Evolutionary conservation across 2,329 filamentous ascomycete species (phyloP).

Genomic region (Xylaria sp.): DNA sequence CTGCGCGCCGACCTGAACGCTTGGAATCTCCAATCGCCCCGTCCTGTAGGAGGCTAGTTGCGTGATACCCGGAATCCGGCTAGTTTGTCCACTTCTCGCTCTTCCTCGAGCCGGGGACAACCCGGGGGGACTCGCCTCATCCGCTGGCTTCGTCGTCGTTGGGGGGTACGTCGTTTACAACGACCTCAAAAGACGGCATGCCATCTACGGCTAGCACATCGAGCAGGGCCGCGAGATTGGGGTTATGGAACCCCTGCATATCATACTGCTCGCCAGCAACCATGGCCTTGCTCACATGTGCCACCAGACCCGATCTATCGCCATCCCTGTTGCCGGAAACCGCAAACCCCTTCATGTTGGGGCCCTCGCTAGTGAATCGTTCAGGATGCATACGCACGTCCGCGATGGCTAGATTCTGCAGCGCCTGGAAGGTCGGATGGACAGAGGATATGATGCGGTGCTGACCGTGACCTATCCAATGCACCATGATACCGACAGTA

Average conservation of each 20-base stretch:
- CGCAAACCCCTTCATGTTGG: neutral
- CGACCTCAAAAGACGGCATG: constrained; percentile 30
- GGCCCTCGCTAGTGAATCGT: constrained; percentile 12
- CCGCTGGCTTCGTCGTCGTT: constrained; percentile 11
- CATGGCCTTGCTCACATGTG: constrained; percentile 27
- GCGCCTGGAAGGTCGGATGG: constrained; percentile 42
- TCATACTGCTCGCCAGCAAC: constrained; percentile 28
- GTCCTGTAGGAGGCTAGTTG: neutral
- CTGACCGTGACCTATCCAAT: constrained; percentile 45
- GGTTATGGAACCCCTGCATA: constrained; percentile 22
- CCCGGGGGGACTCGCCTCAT: constrained; percentile 13
- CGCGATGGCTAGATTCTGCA: constrained; percentile 42
- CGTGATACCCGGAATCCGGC: neutral
- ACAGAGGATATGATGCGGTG: constrained; percentile 43
- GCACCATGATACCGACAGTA: constrained; percentile 46
- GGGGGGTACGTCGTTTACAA: neutral
- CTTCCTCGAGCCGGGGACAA: neutral
- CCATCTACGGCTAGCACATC: constrained; percentile 16
- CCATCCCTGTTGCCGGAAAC: neutral
- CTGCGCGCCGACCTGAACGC: neutral
- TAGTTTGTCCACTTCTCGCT: constrained; percentile 6
- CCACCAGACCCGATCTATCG: neutral
- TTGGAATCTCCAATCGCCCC: neutral
- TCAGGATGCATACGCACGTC: constrained; percentile 37
- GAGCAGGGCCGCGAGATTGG: constrained; percentile 27